phyloP scores from a whole-genome alignment of 345 rosid species.

The Syzygium oleosum region DNA sequence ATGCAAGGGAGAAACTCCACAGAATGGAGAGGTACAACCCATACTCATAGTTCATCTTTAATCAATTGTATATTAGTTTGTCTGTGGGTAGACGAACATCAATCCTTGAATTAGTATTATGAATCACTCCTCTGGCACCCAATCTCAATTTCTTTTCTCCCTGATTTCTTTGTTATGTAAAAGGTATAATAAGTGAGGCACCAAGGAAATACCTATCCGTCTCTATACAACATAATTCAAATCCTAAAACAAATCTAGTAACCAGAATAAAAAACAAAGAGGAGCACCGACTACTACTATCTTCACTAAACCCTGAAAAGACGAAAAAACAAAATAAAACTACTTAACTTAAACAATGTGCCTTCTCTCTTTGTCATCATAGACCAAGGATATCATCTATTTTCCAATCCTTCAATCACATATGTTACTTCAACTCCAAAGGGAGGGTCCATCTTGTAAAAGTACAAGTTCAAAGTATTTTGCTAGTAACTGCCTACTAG shows the following conservation, averaged over 20 bases:
- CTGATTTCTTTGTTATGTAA: not conserved
- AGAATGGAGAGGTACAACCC: not conserved
- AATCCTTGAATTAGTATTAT: not conserved
- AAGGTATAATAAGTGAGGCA: not conserved
- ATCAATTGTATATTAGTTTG: not conserved
- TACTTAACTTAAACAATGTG: not conserved
- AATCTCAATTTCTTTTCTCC: not conserved
- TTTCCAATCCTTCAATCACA: not conserved
- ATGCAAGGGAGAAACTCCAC: not conserved
- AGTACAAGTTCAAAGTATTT: no score
- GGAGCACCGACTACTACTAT: not conserved
- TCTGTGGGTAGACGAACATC: not conserved
- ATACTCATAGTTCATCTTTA: not conserved
- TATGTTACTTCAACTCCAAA: not conserved
- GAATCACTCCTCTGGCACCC: not conserved
- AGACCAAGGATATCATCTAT: not conserved
- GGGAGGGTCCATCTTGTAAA: no score
- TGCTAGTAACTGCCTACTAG: no score
- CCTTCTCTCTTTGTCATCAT: not conserved
- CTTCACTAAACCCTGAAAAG: not conserved
- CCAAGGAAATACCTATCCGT: not conserved
- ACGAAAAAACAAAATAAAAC: not conserved
- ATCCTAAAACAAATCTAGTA: not conserved
- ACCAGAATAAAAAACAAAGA: not conserved
- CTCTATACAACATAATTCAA: not conserved